Evolutionary conservation across 371 early-diverging fungal genomes (phyloP), one percentile per base, ranked within the genome.

Genomic region (Syncephalastrum sp.): DNA sequence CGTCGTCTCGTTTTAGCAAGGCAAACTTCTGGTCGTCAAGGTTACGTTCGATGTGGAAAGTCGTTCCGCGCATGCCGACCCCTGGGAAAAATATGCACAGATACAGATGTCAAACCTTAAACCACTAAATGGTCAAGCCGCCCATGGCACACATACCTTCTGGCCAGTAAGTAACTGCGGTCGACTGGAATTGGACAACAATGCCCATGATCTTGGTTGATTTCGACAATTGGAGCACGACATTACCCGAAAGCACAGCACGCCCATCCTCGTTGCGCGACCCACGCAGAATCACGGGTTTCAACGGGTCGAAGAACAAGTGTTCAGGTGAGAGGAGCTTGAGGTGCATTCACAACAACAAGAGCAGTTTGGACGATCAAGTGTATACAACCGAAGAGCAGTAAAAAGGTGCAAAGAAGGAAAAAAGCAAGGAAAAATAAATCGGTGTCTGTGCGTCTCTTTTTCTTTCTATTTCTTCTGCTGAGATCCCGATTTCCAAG

Each of bases 111-210:
- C 19, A 52, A n/a, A 17, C 16, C 15, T 52, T 33, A 33, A 33
- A 33, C 38, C 10, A 12, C 8, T 2, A 12, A 8, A 33, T 33
- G 8, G 2, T 10, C 2, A 33, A 10, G 38, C 10, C 8, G 38
- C 2, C 2, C 10, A 23, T 1, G 38, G 2, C 38, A 6, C 10
- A 10, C 38, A 2, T 66, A 72, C 77, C 77, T 70, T 76, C 77
- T 5, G 77, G 77, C 77, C 77, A 76, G 54, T 72, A 72, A n/a
- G 77, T 76, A 16, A 67, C 70, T 0, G 69, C 70, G 0, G 61
- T 65, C n/a, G 64, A 69, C 51, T 70, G 68, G 42, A 76, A 60
- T 5, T 66, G 64, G 44, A 72, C 77, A 25, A 64, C 56, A 19
- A 76, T 69, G 21, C 54, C 64, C 3, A 60, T 54, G n/a, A 76